A percentile compares a stretch with the other conserved stretches of the same genome.
Evolutionary conservation across 495 filamentous ascomycete species (phyloP).

Genomic region (Penicillium ucsense): DNA sequence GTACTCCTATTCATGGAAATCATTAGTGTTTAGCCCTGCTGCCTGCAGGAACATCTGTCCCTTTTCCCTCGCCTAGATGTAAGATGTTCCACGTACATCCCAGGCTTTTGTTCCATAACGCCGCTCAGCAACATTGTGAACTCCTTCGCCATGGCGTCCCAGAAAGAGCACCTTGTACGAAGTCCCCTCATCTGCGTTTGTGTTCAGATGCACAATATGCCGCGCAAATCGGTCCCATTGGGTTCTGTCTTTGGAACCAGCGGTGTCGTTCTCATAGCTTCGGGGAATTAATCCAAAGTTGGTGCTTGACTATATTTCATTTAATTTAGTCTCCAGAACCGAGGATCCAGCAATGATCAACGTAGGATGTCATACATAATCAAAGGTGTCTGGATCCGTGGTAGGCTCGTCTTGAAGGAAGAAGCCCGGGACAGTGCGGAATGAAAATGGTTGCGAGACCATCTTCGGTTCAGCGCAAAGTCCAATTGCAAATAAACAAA

Average conservation of each 20-base stretch:
- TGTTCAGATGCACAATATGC: conserved; percentile 46
- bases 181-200: conserved; percentile 25
- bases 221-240: conserved; percentile 58
- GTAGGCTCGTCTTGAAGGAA: conserved; percentile 62
- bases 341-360: too few species aligned
- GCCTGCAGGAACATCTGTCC: too few species aligned
- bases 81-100: conserved; percentile 37
- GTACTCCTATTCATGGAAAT: conserved; percentile 39
- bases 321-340: too few species aligned
- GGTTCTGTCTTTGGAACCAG: conserved; percentile 22
- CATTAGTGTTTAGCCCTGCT: not conserved
- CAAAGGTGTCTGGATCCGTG: conserved; percentile 56
- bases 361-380: conserved; percentile 44
- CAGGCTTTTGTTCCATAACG: conserved; percentile 58
- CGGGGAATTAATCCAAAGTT: conserved; percentile 60
- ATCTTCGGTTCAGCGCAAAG: too few species aligned
- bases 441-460: conserved; percentile 3
- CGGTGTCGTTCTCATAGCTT: conserved; percentile 37
- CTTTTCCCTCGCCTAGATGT: too few species aligned
- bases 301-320: conserved; percentile 20
- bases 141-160: conserved; percentile 64
- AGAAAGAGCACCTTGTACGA: conserved; percentile 61
- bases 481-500: too few species aligned
- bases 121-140: conserved; percentile 56
- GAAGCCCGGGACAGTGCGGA: conserved; percentile 50